These are phyloP conservation scores for Penicillium desertorum DNA, from an alignment of 495 filamentous ascomycete species.

Conservation along the genomic window DNA sequence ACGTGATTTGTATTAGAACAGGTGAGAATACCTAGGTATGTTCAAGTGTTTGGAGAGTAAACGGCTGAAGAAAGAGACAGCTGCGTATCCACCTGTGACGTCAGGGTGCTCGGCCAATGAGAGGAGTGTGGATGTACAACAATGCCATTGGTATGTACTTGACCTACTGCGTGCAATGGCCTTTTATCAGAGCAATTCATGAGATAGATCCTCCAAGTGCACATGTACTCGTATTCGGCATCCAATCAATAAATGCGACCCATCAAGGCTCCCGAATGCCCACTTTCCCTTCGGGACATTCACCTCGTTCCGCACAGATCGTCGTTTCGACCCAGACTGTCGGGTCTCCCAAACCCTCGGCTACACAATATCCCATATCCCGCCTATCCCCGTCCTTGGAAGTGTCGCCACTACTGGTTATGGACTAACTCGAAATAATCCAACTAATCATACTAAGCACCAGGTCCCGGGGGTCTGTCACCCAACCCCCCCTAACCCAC, in stretches of 20 bases:
- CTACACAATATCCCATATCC: neutral
- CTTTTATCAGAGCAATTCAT: neutral
- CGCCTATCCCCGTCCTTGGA: neutral
- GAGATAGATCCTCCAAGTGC: neutral
- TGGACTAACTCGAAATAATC: neutral
- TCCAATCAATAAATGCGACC: too few species aligned
- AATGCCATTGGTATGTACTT: too few species aligned
- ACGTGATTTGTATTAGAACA: neutral
- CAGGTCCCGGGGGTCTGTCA: neutral
- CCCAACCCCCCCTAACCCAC: neutral
- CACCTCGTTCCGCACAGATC: slow-evolving; percentile 2
- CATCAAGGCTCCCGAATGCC: neutral
- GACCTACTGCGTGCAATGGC: too few species aligned
- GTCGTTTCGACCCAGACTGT: neutral
- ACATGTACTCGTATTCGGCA: neutral
- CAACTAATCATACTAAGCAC: neutral
- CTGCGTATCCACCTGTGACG: slow-evolving; percentile 17
- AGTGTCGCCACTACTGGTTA: neutral
- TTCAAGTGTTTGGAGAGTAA: neutral
- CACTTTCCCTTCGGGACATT: neutral
- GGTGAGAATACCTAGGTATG: too few species aligned
- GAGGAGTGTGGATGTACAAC: neutral
- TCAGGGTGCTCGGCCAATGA: slow-evolving; percentile 16
- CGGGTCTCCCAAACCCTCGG: neutral
- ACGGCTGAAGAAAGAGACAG: slow-evolving; percentile 3